Percentiles rank a stretch among this genome's conserved stretches.
phyloP scores from a whole-genome alignment of 345 rosid species.

The Conringia planisiliqua region DNA sequence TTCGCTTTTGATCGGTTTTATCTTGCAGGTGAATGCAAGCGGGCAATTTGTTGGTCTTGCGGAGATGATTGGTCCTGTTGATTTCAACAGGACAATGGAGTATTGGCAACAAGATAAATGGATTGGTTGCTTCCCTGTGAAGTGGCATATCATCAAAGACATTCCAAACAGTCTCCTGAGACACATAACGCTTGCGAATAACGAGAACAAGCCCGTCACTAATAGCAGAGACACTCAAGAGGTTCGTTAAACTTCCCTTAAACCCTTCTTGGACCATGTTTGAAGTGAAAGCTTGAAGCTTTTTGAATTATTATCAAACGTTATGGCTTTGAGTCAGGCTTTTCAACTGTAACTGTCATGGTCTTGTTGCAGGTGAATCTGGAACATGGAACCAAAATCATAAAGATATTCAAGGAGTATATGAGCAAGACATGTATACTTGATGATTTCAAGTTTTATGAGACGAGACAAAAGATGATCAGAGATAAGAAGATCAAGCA shows the following conservation, averaged over 20 bases:
- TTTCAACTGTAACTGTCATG: background rate
- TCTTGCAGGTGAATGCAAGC: slow-evolving; percentile 75
- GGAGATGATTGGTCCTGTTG: slow-evolving; percentile 73
- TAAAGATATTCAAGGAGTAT: slow-evolving; percentile 50
- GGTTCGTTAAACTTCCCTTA: slow-evolving; percentile 36
- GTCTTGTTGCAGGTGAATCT: slow-evolving; percentile 42
- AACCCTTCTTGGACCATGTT: background rate
- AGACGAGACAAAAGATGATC: slow-evolving; percentile 45
- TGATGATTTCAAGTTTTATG: slow-evolving; percentile 64
- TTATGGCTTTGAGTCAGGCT: background rate
- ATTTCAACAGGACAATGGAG: slow-evolving; percentile 61
- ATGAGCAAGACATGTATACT: slow-evolving; percentile 53
- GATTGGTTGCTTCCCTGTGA: slow-evolving; percentile 74
- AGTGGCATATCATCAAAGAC: slow-evolving; percentile 83
- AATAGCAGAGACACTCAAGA: slow-evolving; percentile 87
- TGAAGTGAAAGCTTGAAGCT: background rate
- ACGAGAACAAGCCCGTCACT: slow-evolving; percentile 79
- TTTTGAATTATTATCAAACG: background rate
- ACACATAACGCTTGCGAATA: slow-evolving; percentile 62
- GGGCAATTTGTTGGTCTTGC: slow-evolving; percentile 85
- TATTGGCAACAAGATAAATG: slow-evolving; percentile 90
- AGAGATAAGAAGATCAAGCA: slow-evolving; percentile 52
- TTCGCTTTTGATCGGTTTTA: background rate
- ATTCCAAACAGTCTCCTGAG: slow-evolving; percentile 63
- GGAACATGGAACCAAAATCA: slow-evolving; percentile 45